These are phyloP conservation scores for Penicillium waksmanii DNA, from an alignment of 495 filamentous ascomycete genomes.

Conservation along the genomic window DNA sequence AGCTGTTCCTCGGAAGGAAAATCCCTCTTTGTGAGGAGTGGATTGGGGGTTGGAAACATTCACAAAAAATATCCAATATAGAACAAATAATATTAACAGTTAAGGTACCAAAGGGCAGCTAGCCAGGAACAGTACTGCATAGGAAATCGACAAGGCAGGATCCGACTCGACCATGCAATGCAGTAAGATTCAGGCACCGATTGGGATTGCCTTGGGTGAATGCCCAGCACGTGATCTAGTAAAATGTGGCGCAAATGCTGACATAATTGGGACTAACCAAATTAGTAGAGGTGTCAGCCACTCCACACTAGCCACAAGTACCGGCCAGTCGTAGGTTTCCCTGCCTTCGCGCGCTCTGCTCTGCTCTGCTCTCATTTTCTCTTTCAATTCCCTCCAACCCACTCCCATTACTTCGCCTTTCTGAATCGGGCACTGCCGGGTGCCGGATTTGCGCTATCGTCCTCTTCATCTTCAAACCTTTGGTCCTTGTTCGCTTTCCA, in stretches of 20 bases:
- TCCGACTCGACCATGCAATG: neutral
- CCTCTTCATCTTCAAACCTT: conserved; percentile 5
- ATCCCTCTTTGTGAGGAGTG: conserved; percentile 6
- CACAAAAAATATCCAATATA: neutral
- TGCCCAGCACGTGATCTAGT: neutral
- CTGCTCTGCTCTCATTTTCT: conserved; percentile 13
- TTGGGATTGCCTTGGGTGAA: neutral
- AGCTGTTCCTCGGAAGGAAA: conserved; percentile 2
- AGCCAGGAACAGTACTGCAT: conserved; percentile 2
- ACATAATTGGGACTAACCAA: no score
- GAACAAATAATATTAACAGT: neutral
- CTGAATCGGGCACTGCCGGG: conserved; percentile 19
- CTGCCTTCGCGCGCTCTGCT: conserved; percentile 4
- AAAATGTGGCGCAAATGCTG: neutral
- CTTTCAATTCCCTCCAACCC: neutral
- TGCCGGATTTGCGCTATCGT: conserved; percentile 17
- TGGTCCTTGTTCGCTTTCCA: conserved; percentile 13
- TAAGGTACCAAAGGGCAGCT: neutral
- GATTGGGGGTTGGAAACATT: neutral
- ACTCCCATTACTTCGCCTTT: neutral
- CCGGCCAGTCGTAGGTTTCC: conserved; percentile 2
- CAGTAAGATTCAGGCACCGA: neutral
- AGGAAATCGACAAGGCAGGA: neutral
- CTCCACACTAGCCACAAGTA: neutral
- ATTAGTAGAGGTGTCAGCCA: no score